phyloP scores from a whole-genome alignment of 805 yeast genomes.

The Debaryomyces hansenii region DNA sequence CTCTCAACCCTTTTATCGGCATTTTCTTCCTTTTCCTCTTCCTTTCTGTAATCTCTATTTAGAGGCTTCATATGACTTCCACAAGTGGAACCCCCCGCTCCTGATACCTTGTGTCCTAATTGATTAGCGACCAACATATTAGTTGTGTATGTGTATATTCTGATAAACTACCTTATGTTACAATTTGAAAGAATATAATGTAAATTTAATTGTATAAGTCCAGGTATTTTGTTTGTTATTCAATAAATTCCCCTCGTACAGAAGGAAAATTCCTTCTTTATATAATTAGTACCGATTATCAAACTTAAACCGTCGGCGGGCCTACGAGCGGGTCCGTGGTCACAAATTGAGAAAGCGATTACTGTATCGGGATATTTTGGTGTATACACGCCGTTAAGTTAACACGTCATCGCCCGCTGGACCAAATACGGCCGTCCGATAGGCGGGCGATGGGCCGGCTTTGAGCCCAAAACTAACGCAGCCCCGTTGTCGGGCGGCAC shows the following conservation, averaged over 20 bases:
- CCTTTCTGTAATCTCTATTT: neutral
- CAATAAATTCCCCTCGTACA: too few relatives aligned
- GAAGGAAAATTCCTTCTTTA: too few relatives aligned
- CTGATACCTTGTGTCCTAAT: neutral
- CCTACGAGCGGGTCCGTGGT: neutral
- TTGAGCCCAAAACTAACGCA: too few relatives aligned
- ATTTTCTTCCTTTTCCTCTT: neutral
- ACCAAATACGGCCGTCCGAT: too few relatives aligned
- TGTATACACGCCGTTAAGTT: too few relatives aligned
- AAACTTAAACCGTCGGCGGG: neutral
- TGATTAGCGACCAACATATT: constrained; percentile 1
- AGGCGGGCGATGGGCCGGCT: too few relatives aligned
- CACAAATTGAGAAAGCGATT: neutral
- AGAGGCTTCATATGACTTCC: neutral
- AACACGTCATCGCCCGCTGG: too few relatives aligned
- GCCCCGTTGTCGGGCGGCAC: neutral
- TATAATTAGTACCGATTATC: neutral
- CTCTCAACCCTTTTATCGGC: neutral
- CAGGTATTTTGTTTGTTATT: too few relatives aligned
- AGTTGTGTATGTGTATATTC: neutral
- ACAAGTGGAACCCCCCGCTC: neutral
- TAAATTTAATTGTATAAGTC: too few relatives aligned
- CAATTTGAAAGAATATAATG: too few relatives aligned
- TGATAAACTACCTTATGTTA: too few relatives aligned
- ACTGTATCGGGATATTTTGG: neutral